These are phyloP conservation scores for Iberis amara DNA, from an alignment of 441 rosid species.

Conservation along the genomic window DNA sequence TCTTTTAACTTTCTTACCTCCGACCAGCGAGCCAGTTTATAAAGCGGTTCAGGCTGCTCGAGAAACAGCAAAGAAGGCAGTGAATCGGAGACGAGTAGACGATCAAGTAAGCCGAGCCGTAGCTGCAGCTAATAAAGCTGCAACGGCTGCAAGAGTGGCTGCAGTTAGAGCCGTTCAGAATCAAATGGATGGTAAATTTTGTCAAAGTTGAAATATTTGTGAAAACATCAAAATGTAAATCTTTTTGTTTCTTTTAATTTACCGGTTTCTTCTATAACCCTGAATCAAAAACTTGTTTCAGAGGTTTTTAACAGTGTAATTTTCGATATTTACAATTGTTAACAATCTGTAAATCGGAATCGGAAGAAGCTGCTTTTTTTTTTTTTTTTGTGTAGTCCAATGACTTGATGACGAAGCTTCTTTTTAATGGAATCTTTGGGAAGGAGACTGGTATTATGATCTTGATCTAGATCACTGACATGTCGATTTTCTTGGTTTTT, in stretches of 20 bases:
- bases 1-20: slow-evolving; percentile 46
- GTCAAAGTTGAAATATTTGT: slow-evolving; percentile 36
- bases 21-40: slow-evolving; percentile 42
- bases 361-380: not conserved
- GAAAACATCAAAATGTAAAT: slow-evolving; percentile 20
- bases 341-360: slow-evolving; percentile 24
- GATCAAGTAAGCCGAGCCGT: slow-evolving; percentile 70
- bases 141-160: slow-evolving; percentile 91
- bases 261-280: slow-evolving; percentile 29
- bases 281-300: slow-evolving; percentile 28
- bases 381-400: too few species aligned
- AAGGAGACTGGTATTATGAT: slow-evolving; percentile 27
- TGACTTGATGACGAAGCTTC: slow-evolving; percentile 10
- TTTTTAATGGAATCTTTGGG: slow-evolving; percentile 28
- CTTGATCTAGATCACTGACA: slow-evolving; percentile 26
- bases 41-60: slow-evolving; percentile 77
- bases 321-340: slow-evolving; percentile 1
- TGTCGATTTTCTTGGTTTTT: slow-evolving; percentile 2
- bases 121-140: slow-evolving; percentile 72
- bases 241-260: not conserved
- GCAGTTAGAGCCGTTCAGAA: slow-evolving; percentile 91
- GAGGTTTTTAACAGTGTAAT: slow-evolving; percentile 24
- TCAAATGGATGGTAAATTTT: slow-evolving; percentile 81
- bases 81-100: slow-evolving; percentile 51
- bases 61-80: slow-evolving; percentile 61